Percentiles rank a stretch among this genome's conserved stretches.
These are phyloP conservation scores for Ceratobasidium sp. DNA, from an alignment of 1,284 basidiomycete species.

Conservation along the genomic window DNA sequence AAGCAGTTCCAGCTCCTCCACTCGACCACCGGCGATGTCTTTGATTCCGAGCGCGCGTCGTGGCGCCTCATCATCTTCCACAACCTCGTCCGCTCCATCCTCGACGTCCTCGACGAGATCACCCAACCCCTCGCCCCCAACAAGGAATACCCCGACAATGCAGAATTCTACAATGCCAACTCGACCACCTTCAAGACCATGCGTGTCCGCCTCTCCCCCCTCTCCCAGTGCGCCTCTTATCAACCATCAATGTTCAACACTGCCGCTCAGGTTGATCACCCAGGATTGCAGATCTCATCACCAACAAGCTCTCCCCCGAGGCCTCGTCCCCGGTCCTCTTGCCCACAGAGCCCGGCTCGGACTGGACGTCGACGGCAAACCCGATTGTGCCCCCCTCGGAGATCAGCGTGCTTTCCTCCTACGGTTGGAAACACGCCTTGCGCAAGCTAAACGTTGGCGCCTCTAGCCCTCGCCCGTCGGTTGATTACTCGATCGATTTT, in stretches of 20 bases:
- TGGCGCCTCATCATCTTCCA: constrained; percentile 87
- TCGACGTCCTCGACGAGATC: constrained; percentile 75
- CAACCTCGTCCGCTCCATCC: constrained; percentile 81
- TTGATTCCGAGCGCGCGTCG: constrained; percentile 79
- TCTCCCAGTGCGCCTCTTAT: constrained; percentile 69
- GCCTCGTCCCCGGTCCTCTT: constrained; percentile 42
- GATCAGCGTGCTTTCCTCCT: constrained; percentile 33
- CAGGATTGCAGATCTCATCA: constrained; percentile 40
- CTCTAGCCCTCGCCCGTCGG: constrained; percentile 9
- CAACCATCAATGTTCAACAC: constrained; percentile 59
- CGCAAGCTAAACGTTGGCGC: constrained; percentile 19
- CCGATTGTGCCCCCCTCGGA: constrained; percentile 34
- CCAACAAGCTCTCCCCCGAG: constrained; percentile 53
- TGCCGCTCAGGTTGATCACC: constrained; percentile 59
- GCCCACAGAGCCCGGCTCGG: constrained; percentile 58
- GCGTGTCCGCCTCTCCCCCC: constrained; percentile 69
- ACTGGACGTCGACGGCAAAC: constrained; percentile 53
- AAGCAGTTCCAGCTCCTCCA: constrained; percentile 46
- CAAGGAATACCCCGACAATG: constrained; percentile 53
- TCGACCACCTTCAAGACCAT: constrained; percentile 64
- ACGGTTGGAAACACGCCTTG: constrained; percentile 32
- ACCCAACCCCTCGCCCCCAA: constrained; percentile 58
- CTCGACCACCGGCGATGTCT: constrained; percentile 58
- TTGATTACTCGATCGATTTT: constrained; percentile 67
- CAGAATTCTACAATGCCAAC: constrained; percentile 56